These are phyloP conservation scores for Bjerkandera adusta DNA, from an alignment of 1,284 basidiomycete species.

Conservation along the genomic window DNA sequence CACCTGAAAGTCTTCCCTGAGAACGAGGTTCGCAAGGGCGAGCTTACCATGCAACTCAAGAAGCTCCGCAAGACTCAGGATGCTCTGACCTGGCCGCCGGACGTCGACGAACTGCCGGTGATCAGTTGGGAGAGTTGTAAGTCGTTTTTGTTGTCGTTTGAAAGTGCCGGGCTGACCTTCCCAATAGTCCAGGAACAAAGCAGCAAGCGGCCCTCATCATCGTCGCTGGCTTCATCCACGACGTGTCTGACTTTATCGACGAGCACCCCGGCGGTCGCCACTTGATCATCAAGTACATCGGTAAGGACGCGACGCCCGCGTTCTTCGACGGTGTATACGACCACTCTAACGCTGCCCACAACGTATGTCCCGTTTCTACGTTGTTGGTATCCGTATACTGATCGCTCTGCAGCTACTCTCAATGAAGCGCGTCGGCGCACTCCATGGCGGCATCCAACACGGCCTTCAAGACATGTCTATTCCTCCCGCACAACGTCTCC, in stretches of 20 bases:
- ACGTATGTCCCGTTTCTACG: conserved; percentile 46
- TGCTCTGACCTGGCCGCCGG: conserved; percentile 67
- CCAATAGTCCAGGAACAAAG: conserved; percentile 65
- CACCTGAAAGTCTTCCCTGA: conserved; percentile 83
- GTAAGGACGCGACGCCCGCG: conserved; percentile 80
- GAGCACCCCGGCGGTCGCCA: conserved; percentile 81
- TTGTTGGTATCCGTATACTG: conserved; percentile 2
- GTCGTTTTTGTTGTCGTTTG: conserved; percentile 26
- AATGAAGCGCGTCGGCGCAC: conserved; percentile 81
- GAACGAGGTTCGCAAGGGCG: conserved; percentile 84
- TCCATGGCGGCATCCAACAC: conserved; percentile 56
- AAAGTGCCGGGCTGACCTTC: neutral
- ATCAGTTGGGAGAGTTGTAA: conserved; percentile 80
- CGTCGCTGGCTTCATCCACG: conserved; percentile 86
- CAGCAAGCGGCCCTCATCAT: conserved; percentile 65
- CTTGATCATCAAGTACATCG: conserved; percentile 62
- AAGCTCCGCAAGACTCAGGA: conserved; percentile 65
- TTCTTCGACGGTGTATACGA: conserved; percentile 86
- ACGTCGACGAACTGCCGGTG: conserved; percentile 61
- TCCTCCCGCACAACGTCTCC: conserved; percentile 68
- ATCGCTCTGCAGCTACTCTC: conserved; percentile 54
- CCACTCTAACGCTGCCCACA: conserved; percentile 84
- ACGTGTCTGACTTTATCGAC: conserved; percentile 72
- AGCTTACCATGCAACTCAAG: conserved; percentile 83
- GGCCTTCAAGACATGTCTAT: conserved; percentile 63